phyloP scores from a whole-genome alignment of 495 filamentous ascomycete species.

The Penicillium argentinense region DNA sequence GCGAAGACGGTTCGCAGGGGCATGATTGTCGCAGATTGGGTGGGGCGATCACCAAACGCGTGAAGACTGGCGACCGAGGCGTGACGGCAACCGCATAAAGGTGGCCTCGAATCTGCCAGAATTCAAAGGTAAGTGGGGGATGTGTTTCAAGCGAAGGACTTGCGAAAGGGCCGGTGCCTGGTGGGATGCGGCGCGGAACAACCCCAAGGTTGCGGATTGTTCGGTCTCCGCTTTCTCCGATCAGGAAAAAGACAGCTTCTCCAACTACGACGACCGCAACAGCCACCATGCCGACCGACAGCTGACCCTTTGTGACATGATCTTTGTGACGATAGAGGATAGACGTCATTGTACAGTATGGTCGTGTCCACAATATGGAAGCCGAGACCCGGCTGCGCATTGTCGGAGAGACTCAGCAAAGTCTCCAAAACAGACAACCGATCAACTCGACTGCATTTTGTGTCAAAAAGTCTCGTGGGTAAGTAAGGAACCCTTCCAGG shows the following conservation, averaged over 20 bases:
- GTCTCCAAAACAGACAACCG: background rate
- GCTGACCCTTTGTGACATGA: background rate
- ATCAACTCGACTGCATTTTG: background rate
- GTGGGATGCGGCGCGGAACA: constrained; percentile 1
- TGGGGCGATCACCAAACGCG: constrained; percentile 13
- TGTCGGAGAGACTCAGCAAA: background rate
- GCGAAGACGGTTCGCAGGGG: constrained; percentile 11
- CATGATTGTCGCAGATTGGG: constrained; percentile 12
- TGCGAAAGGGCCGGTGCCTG: background rate
- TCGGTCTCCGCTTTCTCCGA: constrained; percentile 1
- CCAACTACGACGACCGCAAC: background rate
- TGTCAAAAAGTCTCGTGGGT: background rate
- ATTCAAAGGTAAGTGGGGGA: constrained; percentile 3
- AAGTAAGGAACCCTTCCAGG: background rate
- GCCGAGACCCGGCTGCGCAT: constrained; percentile 2
- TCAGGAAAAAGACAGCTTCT: too few species aligned
- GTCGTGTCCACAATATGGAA: background rate
- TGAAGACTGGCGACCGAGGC: constrained; percentile 15
- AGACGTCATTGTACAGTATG: background rate
- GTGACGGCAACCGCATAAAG: constrained; percentile 25
- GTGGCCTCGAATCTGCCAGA: constrained; percentile 5
- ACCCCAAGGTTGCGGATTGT: background rate
- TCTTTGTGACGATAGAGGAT: background rate
- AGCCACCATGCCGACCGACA: background rate
- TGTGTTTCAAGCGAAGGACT: background rate